These are phyloP conservation scores for Emericellopsis atlantica DNA, from an alignment of 2,329 filamentous ascomycete species.

Conservation along the genomic window DNA sequence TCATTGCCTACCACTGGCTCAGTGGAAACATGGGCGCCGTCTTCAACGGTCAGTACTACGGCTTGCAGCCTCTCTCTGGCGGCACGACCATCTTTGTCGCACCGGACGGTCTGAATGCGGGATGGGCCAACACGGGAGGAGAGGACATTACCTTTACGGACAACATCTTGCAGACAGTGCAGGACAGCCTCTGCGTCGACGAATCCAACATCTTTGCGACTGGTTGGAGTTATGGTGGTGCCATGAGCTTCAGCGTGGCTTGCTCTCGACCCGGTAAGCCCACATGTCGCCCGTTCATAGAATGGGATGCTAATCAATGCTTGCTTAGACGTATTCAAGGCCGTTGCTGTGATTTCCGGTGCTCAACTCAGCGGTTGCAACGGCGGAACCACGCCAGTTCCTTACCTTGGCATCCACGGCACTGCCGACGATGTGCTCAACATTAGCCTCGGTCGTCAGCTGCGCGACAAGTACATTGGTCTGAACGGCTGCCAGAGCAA, in stretches of 20 bases:
- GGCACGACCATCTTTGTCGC: conserved; percentile 28
- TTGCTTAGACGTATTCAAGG: conserved; percentile 16
- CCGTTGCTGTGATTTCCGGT: conserved; percentile 21
- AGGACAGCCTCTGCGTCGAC: conserved; percentile 27
- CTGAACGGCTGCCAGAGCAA: conserved; percentile 21
- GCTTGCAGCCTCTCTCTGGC: conserved; percentile 19
- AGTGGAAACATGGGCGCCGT: conserved; percentile 23
- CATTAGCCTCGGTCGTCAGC: conserved; percentile 17
- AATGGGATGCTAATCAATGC: background rate
- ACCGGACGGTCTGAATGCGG: conserved; percentile 25
- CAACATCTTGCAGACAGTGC: conserved; percentile 20
- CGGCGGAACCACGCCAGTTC: conserved; percentile 22
- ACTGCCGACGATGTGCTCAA: conserved; percentile 21
- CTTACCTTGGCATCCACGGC: conserved; percentile 26
- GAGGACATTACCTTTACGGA: conserved; percentile 27
- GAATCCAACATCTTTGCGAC: conserved; percentile 25
- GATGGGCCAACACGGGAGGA: conserved; percentile 27
- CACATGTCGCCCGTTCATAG: background rate
- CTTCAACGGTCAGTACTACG: conserved; percentile 24
- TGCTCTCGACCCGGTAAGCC: conserved; percentile 20
- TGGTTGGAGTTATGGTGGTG: conserved; percentile 29
- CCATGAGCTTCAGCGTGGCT: conserved; percentile 27
- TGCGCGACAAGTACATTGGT: conserved; percentile 22
- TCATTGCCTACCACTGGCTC: conserved; percentile 25
- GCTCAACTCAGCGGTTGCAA: conserved; percentile 20